A percentile compares a stretch with the other conserved stretches of the same genome.
phyloP scores from a whole-genome alignment of 2,329 filamentous ascomycete species.

The Periconia digitata region DNA sequence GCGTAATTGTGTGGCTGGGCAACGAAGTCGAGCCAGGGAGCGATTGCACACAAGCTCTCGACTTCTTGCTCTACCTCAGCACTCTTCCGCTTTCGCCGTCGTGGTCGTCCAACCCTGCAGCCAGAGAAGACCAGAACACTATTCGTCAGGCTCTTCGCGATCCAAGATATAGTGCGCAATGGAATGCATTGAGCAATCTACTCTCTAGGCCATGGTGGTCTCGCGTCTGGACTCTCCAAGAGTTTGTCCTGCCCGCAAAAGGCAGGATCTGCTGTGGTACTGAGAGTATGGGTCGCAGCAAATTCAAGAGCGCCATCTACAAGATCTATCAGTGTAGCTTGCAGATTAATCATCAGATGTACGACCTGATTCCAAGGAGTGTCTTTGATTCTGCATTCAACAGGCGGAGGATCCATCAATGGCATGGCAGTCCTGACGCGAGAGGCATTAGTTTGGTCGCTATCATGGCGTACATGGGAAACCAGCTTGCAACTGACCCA shows the following conservation, averaged over 20 bases:
- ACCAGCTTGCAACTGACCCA: slow-evolving; percentile 29
- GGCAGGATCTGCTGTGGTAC: slow-evolving; percentile 28
- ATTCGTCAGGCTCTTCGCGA: slow-evolving; percentile 16
- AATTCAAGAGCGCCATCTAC: slow-evolving; percentile 33
- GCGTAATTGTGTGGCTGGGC: slow-evolving; percentile 30
- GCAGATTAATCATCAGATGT: slow-evolving; percentile 11
- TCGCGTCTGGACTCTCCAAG: slow-evolving; percentile 32
- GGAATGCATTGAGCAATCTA: slow-evolving; percentile 23
- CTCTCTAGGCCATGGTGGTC: slow-evolving; percentile 33
- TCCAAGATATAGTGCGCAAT: slow-evolving; percentile 18
- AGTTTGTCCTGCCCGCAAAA: slow-evolving; percentile 31
- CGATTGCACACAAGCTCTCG: slow-evolving; percentile 27
- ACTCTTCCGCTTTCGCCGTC: slow-evolving; percentile 21
- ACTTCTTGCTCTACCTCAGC: slow-evolving; percentile 25
- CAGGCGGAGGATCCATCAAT: slow-evolving; percentile 30
- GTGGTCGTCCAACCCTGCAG: slow-evolving; percentile 10
- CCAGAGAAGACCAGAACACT: slow-evolving; percentile 12
- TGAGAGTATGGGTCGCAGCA: slow-evolving; percentile 23
- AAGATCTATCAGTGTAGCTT: slow-evolving; percentile 30
- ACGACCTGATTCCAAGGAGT: slow-evolving; percentile 25
- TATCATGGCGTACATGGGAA: slow-evolving; percentile 32
- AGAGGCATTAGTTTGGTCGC: slow-evolving; percentile 26
- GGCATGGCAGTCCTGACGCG: slow-evolving; percentile 16
- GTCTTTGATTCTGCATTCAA: slow-evolving; percentile 34
- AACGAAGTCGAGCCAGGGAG: slow-evolving; percentile 19